Evolutionary conservation across 768 basidiomycete genomes (phyloP).

Genomic region (Podaxis sp.): DNA sequence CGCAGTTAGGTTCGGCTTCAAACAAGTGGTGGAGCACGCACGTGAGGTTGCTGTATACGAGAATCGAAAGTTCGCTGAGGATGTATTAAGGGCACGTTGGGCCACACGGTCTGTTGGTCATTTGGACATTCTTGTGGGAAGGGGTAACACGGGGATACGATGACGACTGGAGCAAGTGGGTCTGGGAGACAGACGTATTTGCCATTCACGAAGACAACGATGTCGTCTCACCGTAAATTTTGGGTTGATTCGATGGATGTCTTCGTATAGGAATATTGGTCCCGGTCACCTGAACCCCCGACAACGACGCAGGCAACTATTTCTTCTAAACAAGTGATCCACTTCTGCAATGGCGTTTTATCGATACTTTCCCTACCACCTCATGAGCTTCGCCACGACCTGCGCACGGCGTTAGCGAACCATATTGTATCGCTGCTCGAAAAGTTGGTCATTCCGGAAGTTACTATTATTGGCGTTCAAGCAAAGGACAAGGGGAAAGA

Average conservation of each 20-base stretch:
- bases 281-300: slow-evolving; percentile 27
- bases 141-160: slow-evolving; percentile 21
- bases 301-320: slow-evolving; percentile 44
- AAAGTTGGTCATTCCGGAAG: slow-evolving; percentile 49
- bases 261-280: slow-evolving; percentile 49
- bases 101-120: slow-evolving; percentile 46
- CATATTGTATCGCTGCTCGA: slow-evolving; percentile 39
- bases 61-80: slow-evolving; percentile 49
- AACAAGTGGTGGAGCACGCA: slow-evolving; percentile 66
- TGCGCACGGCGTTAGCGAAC: slow-evolving; percentile 24
- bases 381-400: slow-evolving; percentile 19
- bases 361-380: slow-evolving; percentile 16
- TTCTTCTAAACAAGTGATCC: slow-evolving; percentile 45
- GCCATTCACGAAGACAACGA: slow-evolving; percentile 1
- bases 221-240: slow-evolving; percentile 4
- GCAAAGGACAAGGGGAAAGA: slow-evolving; percentile 27
- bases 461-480: slow-evolving; percentile 18
- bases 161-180: slow-evolving; percentile 20
- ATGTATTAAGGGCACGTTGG: slow-evolving; percentile 57
- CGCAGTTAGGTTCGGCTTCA: slow-evolving; percentile 47
- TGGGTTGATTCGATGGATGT: not conserved
- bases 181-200: slow-evolving; percentile 12
- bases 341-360: slow-evolving; percentile 28
- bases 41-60: slow-evolving; percentile 52
- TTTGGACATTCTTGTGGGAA: not conserved